Conservation (phyloP, 371 early-diverging fungal genomes). For the Antonospora locustae region DNA sequence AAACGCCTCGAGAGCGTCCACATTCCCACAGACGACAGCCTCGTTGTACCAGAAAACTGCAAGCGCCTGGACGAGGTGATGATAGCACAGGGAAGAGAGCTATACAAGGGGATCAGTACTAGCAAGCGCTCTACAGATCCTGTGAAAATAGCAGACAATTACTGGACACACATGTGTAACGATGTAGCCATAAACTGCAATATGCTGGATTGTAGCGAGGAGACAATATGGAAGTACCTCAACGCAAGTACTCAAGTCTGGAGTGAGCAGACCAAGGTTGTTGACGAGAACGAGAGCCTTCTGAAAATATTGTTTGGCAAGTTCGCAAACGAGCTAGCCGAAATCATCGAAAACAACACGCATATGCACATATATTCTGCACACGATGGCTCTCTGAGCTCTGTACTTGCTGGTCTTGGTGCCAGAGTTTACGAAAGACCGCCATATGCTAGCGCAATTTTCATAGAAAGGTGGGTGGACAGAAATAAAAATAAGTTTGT, state of each 20-base stretch:
- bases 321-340: slow-evolving; percentile 23
- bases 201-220: slow-evolving; percentile 20
- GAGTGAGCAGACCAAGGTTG: slow-evolving; percentile 9
- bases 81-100: neutral
- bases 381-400: slow-evolving; percentile 38
- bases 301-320: slow-evolving; percentile 20
- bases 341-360: slow-evolving; percentile 6
- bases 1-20: slow-evolving; percentile 7
- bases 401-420: slow-evolving; percentile 29
- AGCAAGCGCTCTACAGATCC: neutral
- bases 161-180: slow-evolving; percentile 26
- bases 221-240: slow-evolving; percentile 15
- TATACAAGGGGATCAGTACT: neutral
- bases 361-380: slow-evolving; percentile 27
- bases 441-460: slow-evolving; percentile 43
- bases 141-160: neutral
- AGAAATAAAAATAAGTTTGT: slow-evolving; percentile 21
- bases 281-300: neutral
- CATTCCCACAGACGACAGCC: neutral
- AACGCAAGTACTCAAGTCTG: slow-evolving; percentile 16
- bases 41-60: slow-evolving; percentile 11
- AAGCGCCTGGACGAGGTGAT: neutral
- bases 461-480: slow-evolving; percentile 43
- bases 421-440: slow-evolving; percentile 23
- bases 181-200: slow-evolving; percentile 15